Conservation (phyloP, 257 asterid genomes). For the Paraleonurus japonicus region DNA sequence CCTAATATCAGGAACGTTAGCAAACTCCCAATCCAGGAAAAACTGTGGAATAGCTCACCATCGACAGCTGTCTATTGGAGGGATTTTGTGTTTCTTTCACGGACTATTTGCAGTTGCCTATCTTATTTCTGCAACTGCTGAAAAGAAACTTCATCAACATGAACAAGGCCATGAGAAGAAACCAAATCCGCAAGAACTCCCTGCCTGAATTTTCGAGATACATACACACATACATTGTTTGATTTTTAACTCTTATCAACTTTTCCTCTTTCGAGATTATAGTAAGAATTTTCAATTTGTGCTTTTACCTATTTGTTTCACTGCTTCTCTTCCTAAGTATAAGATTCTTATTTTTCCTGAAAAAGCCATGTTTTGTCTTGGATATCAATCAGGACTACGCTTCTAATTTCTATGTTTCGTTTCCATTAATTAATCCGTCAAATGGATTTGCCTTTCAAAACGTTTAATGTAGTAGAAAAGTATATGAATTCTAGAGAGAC, state of each 20-base stretch:
- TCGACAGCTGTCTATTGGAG: conserved; percentile 56
- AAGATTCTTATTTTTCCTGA: background rate
- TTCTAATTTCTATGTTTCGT: no score
- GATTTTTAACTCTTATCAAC: background rate
- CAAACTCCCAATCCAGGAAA: conserved; percentile 49
- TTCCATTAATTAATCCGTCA: background rate
- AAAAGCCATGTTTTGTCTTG: background rate
- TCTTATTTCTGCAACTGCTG: conserved; percentile 52
- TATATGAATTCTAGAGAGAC: background rate
- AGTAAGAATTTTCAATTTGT: background rate
- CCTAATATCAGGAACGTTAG: conserved; percentile 51
- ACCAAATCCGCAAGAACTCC: conserved; percentile 25
- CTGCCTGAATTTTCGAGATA: conserved; percentile 29
- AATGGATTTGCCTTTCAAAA: background rate
- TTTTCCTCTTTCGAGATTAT: background rate
- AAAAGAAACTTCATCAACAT: conserved; percentile 31
- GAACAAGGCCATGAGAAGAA: conserved; percentile 23
- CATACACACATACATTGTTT: background rate
- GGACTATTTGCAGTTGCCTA: conserved; percentile 61
- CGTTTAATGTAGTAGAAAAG: background rate
- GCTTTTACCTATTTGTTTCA: background rate
- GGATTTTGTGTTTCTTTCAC: conserved; percentile 61
- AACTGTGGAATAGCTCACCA: conserved; percentile 60
- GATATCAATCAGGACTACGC: background rate
- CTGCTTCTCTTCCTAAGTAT: background rate